Percentiles rank a stretch among this genome's conserved stretches.
Evolutionary conservation across 805 yeast species (phyloP).

Genomic region (Lipomyces sp.): DNA sequence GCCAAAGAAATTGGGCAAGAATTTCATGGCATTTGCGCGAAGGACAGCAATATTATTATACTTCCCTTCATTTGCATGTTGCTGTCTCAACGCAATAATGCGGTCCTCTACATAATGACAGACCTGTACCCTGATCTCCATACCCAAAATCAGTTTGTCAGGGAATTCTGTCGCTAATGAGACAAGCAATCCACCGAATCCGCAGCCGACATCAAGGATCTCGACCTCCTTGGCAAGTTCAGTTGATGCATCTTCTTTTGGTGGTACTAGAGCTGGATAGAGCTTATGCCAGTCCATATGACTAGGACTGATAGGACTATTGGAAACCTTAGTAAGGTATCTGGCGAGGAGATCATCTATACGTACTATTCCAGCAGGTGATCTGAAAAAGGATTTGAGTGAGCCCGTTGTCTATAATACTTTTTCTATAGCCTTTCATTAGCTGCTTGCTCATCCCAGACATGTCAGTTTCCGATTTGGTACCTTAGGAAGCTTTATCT

Average conservation of each 20-base stretch:
- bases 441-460: neutral
- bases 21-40: constrained; percentile 97
- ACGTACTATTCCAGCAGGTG: constrained; percentile 77
- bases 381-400: constrained; percentile 95
- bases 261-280: constrained; percentile 62
- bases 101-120: constrained; percentile 96
- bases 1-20: constrained; percentile 88
- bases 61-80: constrained; percentile 49
- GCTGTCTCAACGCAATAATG: constrained; percentile 81
- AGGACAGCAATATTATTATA: constrained; percentile 88
- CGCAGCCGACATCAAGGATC: constrained; percentile 97
- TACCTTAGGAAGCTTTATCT: constrained; percentile 32
- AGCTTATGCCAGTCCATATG: constrained; percentile 85
- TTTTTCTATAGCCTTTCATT: constrained; percentile 52
- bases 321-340: neutral
- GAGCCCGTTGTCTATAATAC: constrained; percentile 95
- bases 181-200: constrained; percentile 89
- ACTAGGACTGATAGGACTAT: constrained; percentile 71
- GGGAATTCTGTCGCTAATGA: constrained; percentile 80
- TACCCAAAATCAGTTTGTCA: constrained; percentile 71
- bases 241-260: constrained; percentile 32
- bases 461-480: neutral
- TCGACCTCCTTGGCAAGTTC: constrained; percentile 57
- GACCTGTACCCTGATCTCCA: constrained; percentile 98
- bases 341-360: neutral